Evolutionary conservation across 2,329 filamentous ascomycete species (phyloP).

Genomic region (Ophiostoma angusticollis): DNA sequence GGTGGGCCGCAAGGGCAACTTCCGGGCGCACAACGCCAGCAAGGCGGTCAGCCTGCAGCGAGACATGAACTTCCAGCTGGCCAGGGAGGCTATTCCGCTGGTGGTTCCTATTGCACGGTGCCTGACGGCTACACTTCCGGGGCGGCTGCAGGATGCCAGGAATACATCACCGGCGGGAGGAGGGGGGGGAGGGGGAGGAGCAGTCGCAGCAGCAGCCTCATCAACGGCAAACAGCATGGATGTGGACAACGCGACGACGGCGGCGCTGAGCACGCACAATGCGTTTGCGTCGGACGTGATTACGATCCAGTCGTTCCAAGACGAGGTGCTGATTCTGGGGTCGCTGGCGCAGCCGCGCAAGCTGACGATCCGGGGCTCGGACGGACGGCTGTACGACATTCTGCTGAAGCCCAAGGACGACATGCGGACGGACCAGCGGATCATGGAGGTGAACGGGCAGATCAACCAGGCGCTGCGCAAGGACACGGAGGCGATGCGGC

Average conservation of each 20-base stretch:
- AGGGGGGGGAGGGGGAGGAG: not conserved
- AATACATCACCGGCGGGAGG: not conserved
- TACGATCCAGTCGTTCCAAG: slow-evolving; percentile 66
- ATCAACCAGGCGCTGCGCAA: slow-evolving; percentile 91
- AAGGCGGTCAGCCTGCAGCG: slow-evolving; percentile 60
- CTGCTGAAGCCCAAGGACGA: slow-evolving; percentile 98
- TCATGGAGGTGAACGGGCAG: slow-evolving; percentile 99
- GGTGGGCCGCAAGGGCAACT: slow-evolving; percentile 53
- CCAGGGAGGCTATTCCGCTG: slow-evolving; percentile 66
- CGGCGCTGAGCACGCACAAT: slow-evolving; percentile 56
- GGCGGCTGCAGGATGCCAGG: not conserved
- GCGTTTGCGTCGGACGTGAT: slow-evolving; percentile 80
- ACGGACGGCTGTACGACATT: slow-evolving; percentile 78
- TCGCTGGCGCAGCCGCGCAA: slow-evolving; percentile 89
- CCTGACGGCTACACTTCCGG: slow-evolving; percentile 68
- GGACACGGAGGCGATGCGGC: slow-evolving; percentile 78
- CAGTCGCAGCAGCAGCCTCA: not conserved
- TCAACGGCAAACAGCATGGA: slow-evolving; percentile 23
- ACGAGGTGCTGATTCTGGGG: slow-evolving; percentile 79
- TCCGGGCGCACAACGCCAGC: slow-evolving; percentile 60
- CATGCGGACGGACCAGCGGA: slow-evolving; percentile 86
- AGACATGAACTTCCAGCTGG: slow-evolving; percentile 75
- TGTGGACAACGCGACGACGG: slow-evolving; percentile 1
- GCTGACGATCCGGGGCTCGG: slow-evolving; percentile 74
- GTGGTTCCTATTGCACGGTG: slow-evolving; percentile 83